A percentile compares a stretch with the other conserved stretches of the same genome.
Evolutionary conservation across 257 asterid species (phyloP).

Genomic region (Solanum piurae): DNA sequence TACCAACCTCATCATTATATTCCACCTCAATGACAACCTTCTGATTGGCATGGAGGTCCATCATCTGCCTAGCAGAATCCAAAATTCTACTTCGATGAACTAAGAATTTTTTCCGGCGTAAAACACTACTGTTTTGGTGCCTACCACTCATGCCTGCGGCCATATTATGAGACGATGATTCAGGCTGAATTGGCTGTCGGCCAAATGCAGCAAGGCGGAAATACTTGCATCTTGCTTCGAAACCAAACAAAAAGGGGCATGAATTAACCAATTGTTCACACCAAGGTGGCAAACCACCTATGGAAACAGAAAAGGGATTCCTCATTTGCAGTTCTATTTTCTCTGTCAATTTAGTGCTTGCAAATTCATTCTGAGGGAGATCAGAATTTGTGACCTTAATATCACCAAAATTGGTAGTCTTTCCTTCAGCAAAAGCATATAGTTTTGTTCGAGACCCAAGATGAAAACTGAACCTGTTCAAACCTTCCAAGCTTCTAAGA

Average conservation of each 20-base stretch:
- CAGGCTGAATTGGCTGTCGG: constrained; percentile 29
- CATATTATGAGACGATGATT: constrained; percentile 18
- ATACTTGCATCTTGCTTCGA: constrained; percentile 76
- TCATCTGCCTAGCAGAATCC: constrained; percentile 76
- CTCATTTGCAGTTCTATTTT: constrained; percentile 89
- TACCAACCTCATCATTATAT: constrained; percentile 88
- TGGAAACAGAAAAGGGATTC: constrained; percentile 57
- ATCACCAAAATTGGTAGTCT: constrained; percentile 27
- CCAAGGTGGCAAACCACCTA: constrained; percentile 90
- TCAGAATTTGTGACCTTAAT: constrained; percentile 23
- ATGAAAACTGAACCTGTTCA: constrained; percentile 61
- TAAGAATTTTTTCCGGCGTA: constrained; percentile 56
- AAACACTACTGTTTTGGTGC: constrained; percentile 34
- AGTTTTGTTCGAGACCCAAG: constrained; percentile 46
- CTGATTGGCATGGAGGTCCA: constrained; percentile 50
- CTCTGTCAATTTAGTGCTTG: constrained; percentile 66
- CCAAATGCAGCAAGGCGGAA: constrained; percentile 62
- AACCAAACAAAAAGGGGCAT: constrained; percentile 78
- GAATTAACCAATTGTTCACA: constrained; percentile 61
- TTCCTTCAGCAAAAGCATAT: constrained; percentile 47
- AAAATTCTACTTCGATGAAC: constrained; percentile 68
- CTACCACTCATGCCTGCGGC: constrained; percentile 31
- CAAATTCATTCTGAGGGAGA: constrained; percentile 61
- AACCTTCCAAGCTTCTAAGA: constrained; percentile 63
- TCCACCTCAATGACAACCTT: constrained; percentile 78